Evolutionary conservation across 306 rosid species (phyloP), one percentile per base, ranked within the genome.

Genomic region (Cucumis cinereus): DNA sequence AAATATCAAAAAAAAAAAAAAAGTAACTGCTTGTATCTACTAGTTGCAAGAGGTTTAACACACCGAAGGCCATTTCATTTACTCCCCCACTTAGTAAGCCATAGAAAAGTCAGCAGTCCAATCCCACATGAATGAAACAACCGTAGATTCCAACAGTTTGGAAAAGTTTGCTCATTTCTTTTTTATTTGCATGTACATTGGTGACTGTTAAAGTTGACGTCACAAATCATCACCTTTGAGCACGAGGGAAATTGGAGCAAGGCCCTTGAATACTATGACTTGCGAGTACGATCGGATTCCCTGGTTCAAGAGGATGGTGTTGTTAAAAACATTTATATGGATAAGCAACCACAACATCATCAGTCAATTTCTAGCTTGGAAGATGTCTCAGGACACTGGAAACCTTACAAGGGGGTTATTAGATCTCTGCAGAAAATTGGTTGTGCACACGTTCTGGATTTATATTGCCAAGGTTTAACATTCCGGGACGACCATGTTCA

Each of bases 181-280:
- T 52, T 58, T 56, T 43, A 24, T 26, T 16, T 67, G 19, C 54
- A 1, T 82, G 62, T 82, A 74, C 73, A 45, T 28, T 83, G 81
- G 54, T 86, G 88, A 57, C 85, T 78, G 79, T 74, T 75, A 77
- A 79, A 93, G 98, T 72, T 91, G 81, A 80, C 82, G 67, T 89
- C 98, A 58, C 98, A 93, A 93, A 88, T 86, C 76, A 90, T 85
- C 78, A 91, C 89, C 52, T 86, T 84, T 38, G 96, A 93, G 93
- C 98, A 91, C 22, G 97, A 93, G 85, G 98, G 97, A 85, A 90
- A 90, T 73, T 93, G 98, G 97, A 91, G 96, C 77, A 91, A 91
- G 92, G 98, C 98, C 81, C 97, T 93, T 49, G 97, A 93, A 86
- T 90, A 85, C 75, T 93, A 88, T 84, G 97, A 93, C 81, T 82